These are phyloP conservation scores for Dunaliella sp. DNA, from an alignment of 139 green algal species.

Conservation along the genomic window DNA sequence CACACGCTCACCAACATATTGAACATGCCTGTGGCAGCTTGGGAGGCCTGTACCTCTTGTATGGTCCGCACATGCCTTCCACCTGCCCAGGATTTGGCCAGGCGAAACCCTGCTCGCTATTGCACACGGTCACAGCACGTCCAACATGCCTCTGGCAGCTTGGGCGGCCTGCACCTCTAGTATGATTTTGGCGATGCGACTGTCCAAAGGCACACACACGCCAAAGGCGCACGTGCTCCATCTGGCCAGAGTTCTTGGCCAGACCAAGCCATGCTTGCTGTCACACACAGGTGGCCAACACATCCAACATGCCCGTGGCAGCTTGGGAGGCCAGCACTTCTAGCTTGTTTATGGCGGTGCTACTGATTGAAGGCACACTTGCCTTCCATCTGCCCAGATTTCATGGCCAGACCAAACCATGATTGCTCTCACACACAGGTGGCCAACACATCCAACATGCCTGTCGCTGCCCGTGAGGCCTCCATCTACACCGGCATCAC, in stretches of 20 bases:
- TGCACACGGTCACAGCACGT: slow-evolving; percentile 88
- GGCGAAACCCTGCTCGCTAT: background rate
- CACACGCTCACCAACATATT: slow-evolving; percentile 93
- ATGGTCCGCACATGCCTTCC: background rate
- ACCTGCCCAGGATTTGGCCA: too few relatives aligned
- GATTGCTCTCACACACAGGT: slow-evolving; percentile 51
- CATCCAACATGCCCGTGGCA: slow-evolving; percentile 99
- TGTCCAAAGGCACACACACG: background rate
- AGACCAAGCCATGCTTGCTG: background rate
- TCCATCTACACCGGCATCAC: slow-evolving; percentile 99
- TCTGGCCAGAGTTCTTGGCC: background rate
- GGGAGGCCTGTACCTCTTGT: slow-evolving; percentile 98
- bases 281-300: slow-evolving; percentile 89
- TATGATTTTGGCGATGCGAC: background rate
- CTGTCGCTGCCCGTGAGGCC: slow-evolving; percentile 96
- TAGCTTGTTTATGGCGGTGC: background rate
- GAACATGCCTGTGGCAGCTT: slow-evolving; percentile 99
- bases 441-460: slow-evolving; percentile 99
- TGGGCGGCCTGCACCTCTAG: slow-evolving; percentile 98
- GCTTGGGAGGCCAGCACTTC: slow-evolving; percentile 95
- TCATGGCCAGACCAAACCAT: background rate
- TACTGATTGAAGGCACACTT: background rate
- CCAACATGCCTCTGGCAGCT: slow-evolving; percentile 99
- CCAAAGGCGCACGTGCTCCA: too few relatives aligned
- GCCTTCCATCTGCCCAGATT: background rate